Conservation (phyloP, 2,329 filamentous ascomycete species). For the Sporothrix globosa region DNA sequence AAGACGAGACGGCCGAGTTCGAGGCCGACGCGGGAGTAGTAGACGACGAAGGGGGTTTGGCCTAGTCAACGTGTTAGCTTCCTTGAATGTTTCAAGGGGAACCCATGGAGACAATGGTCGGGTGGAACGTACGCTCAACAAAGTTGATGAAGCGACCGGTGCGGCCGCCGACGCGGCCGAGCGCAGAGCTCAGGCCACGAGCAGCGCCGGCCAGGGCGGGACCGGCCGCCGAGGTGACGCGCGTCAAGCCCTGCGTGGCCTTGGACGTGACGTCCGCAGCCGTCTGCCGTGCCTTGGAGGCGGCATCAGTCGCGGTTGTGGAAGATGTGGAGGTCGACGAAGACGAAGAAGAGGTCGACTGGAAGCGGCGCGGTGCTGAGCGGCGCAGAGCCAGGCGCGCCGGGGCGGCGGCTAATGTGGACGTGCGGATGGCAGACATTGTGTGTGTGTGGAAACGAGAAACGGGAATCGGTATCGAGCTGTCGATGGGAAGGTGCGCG, state of each 20-base stretch:
- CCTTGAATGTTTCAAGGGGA: too few species aligned
- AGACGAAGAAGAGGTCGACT: constrained; percentile 57
- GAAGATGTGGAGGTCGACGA: constrained; percentile 53
- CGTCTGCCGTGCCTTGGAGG: constrained; percentile 48
- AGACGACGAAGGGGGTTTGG: constrained; percentile 81
- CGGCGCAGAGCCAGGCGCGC: constrained; percentile 36
- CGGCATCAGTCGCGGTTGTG: constrained; percentile 51
- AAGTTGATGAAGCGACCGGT: constrained; percentile 78
- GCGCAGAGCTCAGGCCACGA: constrained; percentile 64
- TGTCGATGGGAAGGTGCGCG: constrained; percentile 13
- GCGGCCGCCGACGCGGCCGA: constrained; percentile 79
- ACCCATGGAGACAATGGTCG: background rate
- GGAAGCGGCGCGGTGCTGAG: constrained; percentile 59
- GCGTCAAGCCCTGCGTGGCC: constrained; percentile 80
- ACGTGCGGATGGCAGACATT: constrained; percentile 45
- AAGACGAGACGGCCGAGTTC: constrained; percentile 89
- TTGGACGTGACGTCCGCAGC: constrained; percentile 58
- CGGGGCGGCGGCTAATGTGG: constrained; percentile 47
- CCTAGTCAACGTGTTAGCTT: constrained; percentile 53
- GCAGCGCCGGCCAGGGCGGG: constrained; percentile 75
- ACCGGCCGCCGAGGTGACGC: constrained; percentile 78
- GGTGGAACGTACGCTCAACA: constrained; percentile 74
- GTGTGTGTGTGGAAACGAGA: constrained; percentile 15
- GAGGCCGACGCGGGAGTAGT: constrained; percentile 87
- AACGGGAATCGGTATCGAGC: background rate